A percentile compares a stretch with the other conserved stretches of the same genome.
Conservation (phyloP, 1,139 yeast species). For the Debaryomyces nepalensis region DNA sequence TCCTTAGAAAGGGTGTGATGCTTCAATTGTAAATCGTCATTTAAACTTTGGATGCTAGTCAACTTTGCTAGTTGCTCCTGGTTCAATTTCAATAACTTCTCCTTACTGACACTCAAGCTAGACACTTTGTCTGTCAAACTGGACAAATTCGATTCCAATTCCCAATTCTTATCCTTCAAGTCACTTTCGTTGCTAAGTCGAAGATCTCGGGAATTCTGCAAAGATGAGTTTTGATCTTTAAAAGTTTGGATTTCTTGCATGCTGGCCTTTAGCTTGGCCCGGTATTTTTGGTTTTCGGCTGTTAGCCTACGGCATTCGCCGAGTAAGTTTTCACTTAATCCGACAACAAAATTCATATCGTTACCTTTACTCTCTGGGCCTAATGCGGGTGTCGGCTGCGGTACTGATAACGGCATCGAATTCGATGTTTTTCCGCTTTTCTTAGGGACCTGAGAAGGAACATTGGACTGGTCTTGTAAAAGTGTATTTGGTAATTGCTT, state of each 20-base stretch:
- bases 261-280: constrained; percentile 44
- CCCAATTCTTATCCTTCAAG: constrained; percentile 78
- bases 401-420: constrained; percentile 23
- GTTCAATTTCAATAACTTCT: constrained; percentile 34
- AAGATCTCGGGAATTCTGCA: constrained; percentile 36
- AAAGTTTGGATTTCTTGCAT: constrained; percentile 45
- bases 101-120: constrained; percentile 31
- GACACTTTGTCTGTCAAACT: constrained; percentile 52
- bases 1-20: constrained; percentile 44
- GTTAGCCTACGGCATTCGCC: constrained; percentile 79
- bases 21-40: constrained; percentile 54
- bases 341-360: constrained; percentile 82
- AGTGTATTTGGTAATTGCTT: constrained; percentile 6
- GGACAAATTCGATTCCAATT: constrained; percentile 63
- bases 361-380: constrained; percentile 56
- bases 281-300: constrained; percentile 64
- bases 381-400: constrained; percentile 36
- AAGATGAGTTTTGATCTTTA: constrained; percentile 41
- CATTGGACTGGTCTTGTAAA: constrained; percentile 9
- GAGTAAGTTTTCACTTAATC: constrained; percentile 77
- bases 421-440: constrained; percentile 15
- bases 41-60: constrained; percentile 40
- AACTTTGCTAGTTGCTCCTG: constrained; percentile 40
- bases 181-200: constrained; percentile 47
- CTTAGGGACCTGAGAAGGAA: not conserved